Percentiles rank a stretch among this genome's conserved stretches.
These are phyloP conservation scores for Kalmusia sp. DNA, from an alignment of 2,329 filamentous ascomycete genomes.

Conservation along the genomic window DNA sequence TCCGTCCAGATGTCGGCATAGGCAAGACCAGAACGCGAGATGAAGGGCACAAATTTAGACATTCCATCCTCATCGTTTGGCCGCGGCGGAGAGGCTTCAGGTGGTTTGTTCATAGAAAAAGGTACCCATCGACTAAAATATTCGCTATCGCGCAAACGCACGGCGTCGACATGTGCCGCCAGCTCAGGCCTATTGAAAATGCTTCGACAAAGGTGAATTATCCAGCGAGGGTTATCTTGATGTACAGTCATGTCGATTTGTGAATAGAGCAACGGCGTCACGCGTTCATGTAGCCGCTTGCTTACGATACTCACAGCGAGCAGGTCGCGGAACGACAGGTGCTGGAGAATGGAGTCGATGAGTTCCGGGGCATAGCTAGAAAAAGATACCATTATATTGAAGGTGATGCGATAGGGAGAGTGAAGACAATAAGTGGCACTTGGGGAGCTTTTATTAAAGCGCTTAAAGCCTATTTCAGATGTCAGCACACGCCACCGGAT, in stretches of 20 bases:
- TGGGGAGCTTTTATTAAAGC: background rate
- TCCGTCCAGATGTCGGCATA: background rate
- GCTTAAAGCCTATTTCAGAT: too few species aligned
- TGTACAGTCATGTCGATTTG: background rate
- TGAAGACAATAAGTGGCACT: background rate
- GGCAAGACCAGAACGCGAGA: background rate
- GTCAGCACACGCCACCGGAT: too few species aligned
- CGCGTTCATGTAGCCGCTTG: background rate
- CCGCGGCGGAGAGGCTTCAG: background rate
- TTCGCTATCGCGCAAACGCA: background rate
- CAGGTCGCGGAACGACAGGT: background rate
- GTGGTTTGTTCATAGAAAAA: background rate
- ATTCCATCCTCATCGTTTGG: background rate
- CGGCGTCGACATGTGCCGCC: background rate
- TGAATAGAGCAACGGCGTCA: background rate
- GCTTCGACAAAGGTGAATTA: constrained; percentile 1
- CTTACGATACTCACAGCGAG: background rate
- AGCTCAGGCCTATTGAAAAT: constrained; percentile 1
- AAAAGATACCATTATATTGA: constrained; percentile 2
- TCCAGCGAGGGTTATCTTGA: background rate
- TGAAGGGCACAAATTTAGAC: background rate
- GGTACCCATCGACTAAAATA: background rate
- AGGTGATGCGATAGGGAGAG: background rate
- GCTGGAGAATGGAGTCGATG: background rate
- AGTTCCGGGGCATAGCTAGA: background rate